phyloP scores from a whole-genome alignment of 2,329 filamentous ascomycete species.

The Aspergillus clavatus region DNA sequence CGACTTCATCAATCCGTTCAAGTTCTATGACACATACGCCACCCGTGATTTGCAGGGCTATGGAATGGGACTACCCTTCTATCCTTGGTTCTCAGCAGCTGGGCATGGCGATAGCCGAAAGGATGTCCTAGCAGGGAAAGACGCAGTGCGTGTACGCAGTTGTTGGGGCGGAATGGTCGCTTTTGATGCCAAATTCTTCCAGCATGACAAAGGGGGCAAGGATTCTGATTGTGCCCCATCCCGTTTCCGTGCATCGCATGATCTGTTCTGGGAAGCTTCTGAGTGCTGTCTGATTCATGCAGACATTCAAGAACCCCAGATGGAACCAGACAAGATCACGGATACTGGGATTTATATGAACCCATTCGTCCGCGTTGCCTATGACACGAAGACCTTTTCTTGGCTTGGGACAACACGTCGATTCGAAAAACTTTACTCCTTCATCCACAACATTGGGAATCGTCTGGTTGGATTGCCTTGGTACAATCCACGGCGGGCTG shows the following conservation, averaged over 20 bases:
- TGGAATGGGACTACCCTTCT: slow-evolving; percentile 65
- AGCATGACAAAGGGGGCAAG: slow-evolving; percentile 21
- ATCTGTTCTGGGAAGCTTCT: slow-evolving; percentile 55
- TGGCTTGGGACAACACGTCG: slow-evolving; percentile 58
- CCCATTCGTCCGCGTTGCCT: slow-evolving; percentile 69
- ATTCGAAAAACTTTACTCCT: slow-evolving; percentile 61
- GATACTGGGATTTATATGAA: slow-evolving; percentile 67
- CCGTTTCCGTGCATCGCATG: slow-evolving; percentile 53
- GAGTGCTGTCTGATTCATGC: slow-evolving; percentile 59
- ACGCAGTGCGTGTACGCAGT: slow-evolving; percentile 62
- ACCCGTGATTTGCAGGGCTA: slow-evolving; percentile 66
- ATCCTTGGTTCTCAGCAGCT: slow-evolving; percentile 62
- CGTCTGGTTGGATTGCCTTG: slow-evolving; percentile 53
- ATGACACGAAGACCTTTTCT: slow-evolving; percentile 52
- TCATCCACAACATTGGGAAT: slow-evolving; percentile 57
- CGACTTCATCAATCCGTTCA: slow-evolving; percentile 68
- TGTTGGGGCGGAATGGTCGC: slow-evolving; percentile 74
- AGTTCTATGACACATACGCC: slow-evolving; percentile 74
- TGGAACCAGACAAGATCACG: slow-evolving; percentile 28
- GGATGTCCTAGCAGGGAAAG: slow-evolving; percentile 56
- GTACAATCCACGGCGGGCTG: slow-evolving; percentile 49
- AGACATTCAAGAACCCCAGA: slow-evolving; percentile 39
- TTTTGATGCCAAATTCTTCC: slow-evolving; percentile 46
- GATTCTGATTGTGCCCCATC: slow-evolving; percentile 21
- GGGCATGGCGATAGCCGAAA: slow-evolving; percentile 52